Base-by-base conservation (phyloP, 1,284 basidiomycete species). In the Puccinia sorghi region DNA sequence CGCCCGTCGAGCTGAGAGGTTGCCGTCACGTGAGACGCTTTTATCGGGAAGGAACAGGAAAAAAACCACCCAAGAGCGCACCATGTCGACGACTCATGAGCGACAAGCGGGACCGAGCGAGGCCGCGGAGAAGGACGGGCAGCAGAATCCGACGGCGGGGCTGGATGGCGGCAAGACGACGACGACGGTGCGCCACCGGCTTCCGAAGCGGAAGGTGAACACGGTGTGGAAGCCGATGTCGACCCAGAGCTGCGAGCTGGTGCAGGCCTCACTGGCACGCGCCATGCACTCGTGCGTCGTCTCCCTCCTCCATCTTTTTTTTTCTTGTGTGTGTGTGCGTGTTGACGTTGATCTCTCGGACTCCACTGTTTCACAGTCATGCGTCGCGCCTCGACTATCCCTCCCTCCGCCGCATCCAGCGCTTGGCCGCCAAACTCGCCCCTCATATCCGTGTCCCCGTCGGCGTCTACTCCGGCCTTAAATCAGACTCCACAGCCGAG, bases 191-290 rank as follows among this genome's bases (percentile, higher is more conserved):
- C 52, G 66, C 20, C 75, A 78, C 41, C 32, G 75, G 50, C 50
- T 78, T 32, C 66, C 75, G 3, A 57, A 52, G 37, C 37, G 56
- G 27, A 78, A 78, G 39, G 66, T 78, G 17, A 69, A 78, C 46
- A 46, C 27, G 32, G 43, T 63, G 37, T 78, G 75, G 75, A 78
- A 78, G 56, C 66, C 75, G n/a, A 54, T 78, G 39, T 78, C 75
- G 9, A 22, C 56, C 8, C 48, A 59, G 52, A 78, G 66, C 57
- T 71, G 75, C n/a, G 46, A 78, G 8, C 6, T 78, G 32, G 17
- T 78, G 2, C 64, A 78, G 41, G 75, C 70, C 8, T 52, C 64
- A 0, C 32, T 78, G 25, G 20, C 54, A 7, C 41, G 54, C 20
- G 64, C 75, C 20, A 78, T 71, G 25, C 43, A 63, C 54, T 78